Evolutionary conservation across 2,329 filamentous ascomycete genomes (phyloP).

Genomic region (Cytospora piceicola): DNA sequence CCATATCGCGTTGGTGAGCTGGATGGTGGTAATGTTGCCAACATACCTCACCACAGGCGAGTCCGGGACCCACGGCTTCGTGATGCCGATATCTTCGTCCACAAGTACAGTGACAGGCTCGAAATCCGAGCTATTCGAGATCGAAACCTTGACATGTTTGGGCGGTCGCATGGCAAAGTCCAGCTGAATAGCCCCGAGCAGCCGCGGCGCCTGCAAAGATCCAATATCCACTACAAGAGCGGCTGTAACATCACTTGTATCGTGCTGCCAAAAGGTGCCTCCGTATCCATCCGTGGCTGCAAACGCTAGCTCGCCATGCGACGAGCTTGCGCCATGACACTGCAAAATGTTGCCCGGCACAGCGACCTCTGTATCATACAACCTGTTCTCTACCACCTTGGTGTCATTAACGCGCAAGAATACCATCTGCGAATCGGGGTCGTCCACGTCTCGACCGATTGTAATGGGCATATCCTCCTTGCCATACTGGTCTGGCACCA

Average conservation of each 20-base stretch:
- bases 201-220: constrained; percentile 16
- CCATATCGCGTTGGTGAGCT: constrained; percentile 13
- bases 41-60: constrained; percentile 24
- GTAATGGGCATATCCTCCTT: constrained; percentile 45
- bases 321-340: constrained; percentile 55
- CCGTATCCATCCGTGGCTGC: constrained; percentile 66
- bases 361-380: constrained; percentile 52
- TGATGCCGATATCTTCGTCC: constrained; percentile 31
- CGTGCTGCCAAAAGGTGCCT: constrained; percentile 68
- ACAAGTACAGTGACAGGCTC: constrained; percentile 26
- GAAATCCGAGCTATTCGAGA: constrained; percentile 26
- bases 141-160: constrained; percentile 30
- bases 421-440: constrained; percentile 40
- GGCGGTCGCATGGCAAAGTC: constrained; percentile 29
- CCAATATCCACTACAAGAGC: constrained; percentile 59
- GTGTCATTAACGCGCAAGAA: constrained; percentile 49
- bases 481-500: constrained; percentile 27
- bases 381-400: constrained; percentile 58
- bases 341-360: constrained; percentile 62
- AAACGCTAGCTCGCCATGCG: constrained; percentile 65
- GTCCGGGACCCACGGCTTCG: constrained; percentile 30
- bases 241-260: constrained; percentile 51
- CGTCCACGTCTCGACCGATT: constrained; percentile 50
- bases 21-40: constrained; percentile 23
- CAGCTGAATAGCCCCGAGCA: constrained; percentile 19